Evolutionary conservation across 1,284 basidiomycete species (phyloP), one percentile per base, ranked within the genome.

Genomic region (Boletus coffeatus): DNA sequence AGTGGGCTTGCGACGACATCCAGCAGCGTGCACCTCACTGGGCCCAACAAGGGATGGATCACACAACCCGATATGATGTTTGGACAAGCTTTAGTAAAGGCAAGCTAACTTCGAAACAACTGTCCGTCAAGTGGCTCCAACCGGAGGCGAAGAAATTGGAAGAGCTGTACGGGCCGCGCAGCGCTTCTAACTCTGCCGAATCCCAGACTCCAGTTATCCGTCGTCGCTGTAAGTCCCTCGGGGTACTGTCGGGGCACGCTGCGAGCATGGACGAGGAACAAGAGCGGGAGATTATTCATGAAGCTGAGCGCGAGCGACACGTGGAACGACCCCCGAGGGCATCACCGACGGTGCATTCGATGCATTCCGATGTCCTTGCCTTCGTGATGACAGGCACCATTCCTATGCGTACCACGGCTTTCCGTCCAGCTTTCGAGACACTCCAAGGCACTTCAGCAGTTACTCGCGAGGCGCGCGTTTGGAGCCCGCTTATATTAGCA

Each of bases 41-140:
- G 82, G 77, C 71, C 29, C 73, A 78, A 57, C 83, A 84, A 69
- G 83, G 81, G 0, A 56, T 76, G 6, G 74, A 83, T 39, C 78
- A 79, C 59, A 25, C 66, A 9, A 64, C 64, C 2, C 76, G 81
- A 32, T 67, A 71, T 4, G 34, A 63, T 1, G 76, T 73, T 2
- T 79, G 79, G 77, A 58, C 61, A 2, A 39, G 60, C 0, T 71
- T 74, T 39, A 62, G 64, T 7, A 29, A 58, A 1, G 11, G 43
- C 5, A 16, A 64, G 10, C 32, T 66, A 21, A 50, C 62, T 0
- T 14, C 56, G 4, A 29, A 58, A 3, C 16, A 61, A 9, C 61
- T 82, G 16, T 50, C 62, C 8, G 41, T 18, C 3, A 58, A 65
- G 0, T 81, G 79, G 79, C 67, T 75, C 5, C 74, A 77, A 61